These are phyloP conservation scores for Botrytis cinerea DNA, from an alignment of 2,329 filamentous ascomycete species.

Conservation along the genomic window DNA sequence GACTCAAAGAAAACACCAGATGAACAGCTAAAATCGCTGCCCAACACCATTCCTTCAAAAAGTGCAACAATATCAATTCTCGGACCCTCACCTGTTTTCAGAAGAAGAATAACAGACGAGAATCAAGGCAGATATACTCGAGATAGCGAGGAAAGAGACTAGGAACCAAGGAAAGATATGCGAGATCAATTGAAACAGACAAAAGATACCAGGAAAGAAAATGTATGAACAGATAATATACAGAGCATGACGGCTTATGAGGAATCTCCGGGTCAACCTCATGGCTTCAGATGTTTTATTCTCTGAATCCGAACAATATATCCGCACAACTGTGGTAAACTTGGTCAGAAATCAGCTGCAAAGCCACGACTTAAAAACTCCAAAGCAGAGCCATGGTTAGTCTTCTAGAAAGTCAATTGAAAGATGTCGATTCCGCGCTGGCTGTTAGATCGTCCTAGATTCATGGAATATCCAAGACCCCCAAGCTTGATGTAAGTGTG, in stretches of 20 bases:
- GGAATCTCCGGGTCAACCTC: constrained; percentile 1
- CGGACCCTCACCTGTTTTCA: too few relatives aligned
- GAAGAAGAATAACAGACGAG: neutral
- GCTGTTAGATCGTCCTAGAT: neutral
- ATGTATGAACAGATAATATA: neutral
- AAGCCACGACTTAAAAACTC: neutral
- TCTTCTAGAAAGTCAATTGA: constrained; percentile 1
- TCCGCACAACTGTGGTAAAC: constrained; percentile 31
- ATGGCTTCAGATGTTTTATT: constrained; percentile 25
- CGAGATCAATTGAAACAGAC: neutral
- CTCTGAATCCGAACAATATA: constrained; percentile 22
- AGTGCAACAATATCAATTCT: neutral
- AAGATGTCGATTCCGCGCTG: neutral
- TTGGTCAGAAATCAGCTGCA: constrained; percentile 20
- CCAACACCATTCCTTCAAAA: neutral
- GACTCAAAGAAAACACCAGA: constrained; percentile 30
- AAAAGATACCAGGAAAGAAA: too few relatives aligned
- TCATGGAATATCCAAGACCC: constrained; percentile 22
- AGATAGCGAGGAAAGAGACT: neutral
- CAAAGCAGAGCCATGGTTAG: neutral
- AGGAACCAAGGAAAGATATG: neutral
- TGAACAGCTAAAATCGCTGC: constrained; percentile 36
- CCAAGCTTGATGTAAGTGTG: constrained; percentile 24
- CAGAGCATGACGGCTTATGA: neutral
- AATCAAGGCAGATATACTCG: constrained; percentile 14